Base-by-base conservation (phyloP, 1,139 yeast species). In the Zygosaccharomyces sapae region DNA sequence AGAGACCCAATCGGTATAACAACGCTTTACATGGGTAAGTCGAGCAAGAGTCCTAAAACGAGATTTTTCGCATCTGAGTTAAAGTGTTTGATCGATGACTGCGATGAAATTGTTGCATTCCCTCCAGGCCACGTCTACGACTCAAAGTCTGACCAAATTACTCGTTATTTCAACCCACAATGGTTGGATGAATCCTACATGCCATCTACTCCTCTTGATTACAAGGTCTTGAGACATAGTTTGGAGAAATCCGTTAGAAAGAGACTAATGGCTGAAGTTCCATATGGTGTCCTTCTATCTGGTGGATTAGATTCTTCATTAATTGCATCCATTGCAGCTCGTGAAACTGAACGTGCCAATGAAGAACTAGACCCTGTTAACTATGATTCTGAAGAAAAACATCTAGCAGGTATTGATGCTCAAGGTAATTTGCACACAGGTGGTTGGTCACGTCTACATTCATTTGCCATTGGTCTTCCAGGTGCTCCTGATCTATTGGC, bases 241-340 rank as follows among this genome's bases (percentile, higher is more conserved):
- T 79, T 92, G 65, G 98, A 92, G 71, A 75, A 85, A 73, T 92
- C 98, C 44, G 98, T 92, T 48, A 86, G 97, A 77, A 94, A 92
- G 85, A 84, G 98, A 77, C 80, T 92, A 65, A 92, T 92, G 98
- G 94, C 97, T 48, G 98, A 92, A 74, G 98, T 92, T 52, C 97
- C 98, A 45, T 87, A 88, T 70, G 98, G 98, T 73, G 98, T 92
- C 40, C 75, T 92, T 61, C 76, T 92, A 59, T 88, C 97, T 33
- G 98, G 98, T 67, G 98, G 98, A 55, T 79, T 92, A 62, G 98
- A 92, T 70, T 89, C 97, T 43, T 88, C 97, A 37, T 77, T 92
- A 70, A 92, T 92, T 67, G 98, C 98, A 33, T 71, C 98, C 40
- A 92, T 92, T 65, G 98, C 97, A 50, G 92, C 97, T 34, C 80